Conservation (phyloP, 768 basidiomycete species). For the Kwoniella sp. region DNA sequence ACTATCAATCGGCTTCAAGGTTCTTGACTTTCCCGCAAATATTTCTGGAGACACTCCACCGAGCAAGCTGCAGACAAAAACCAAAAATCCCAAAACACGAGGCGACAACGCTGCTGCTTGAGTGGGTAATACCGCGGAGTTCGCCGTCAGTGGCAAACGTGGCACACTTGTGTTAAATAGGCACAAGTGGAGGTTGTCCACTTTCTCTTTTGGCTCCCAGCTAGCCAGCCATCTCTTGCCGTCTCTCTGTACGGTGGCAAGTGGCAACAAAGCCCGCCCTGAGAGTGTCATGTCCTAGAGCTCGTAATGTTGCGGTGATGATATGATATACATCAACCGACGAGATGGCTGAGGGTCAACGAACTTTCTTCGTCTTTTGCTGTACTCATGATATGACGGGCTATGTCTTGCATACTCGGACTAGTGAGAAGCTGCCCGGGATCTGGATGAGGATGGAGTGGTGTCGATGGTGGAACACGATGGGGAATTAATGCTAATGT, state of each 20-base stretch:
- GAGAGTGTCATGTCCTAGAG: slow-evolving; percentile 14
- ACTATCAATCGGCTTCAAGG: no score
- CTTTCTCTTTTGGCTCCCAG: background rate
- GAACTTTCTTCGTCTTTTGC: slow-evolving; percentile 1
- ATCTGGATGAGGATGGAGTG: background rate
- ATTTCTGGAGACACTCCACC: background rate
- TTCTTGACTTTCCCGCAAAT: slow-evolving; percentile 1
- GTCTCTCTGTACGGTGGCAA: background rate
- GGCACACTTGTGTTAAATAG: slow-evolving; percentile 4
- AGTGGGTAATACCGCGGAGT: slow-evolving; percentile 12
- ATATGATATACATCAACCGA: slow-evolving; percentile 21
- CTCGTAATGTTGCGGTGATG: background rate
- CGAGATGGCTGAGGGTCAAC: slow-evolving; percentile 3
- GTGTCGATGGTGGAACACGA: slow-evolving; percentile 4
- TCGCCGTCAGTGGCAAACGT: slow-evolving; percentile 19
- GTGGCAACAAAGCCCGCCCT: slow-evolving; percentile 13
- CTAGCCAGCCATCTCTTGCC: background rate
- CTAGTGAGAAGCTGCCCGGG: no score
- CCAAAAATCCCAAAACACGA: slow-evolving; percentile 16
- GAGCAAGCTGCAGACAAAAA: background rate
- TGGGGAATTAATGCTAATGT: background rate
- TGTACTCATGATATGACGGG: no score
- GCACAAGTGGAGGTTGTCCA: slow-evolving; percentile 19
- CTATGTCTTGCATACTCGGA: no score
- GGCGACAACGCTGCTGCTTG: slow-evolving; percentile 1